phyloP scores from a whole-genome alignment of 192 early-diverging fungal genomes.

The Mortierella antarctica region DNA sequence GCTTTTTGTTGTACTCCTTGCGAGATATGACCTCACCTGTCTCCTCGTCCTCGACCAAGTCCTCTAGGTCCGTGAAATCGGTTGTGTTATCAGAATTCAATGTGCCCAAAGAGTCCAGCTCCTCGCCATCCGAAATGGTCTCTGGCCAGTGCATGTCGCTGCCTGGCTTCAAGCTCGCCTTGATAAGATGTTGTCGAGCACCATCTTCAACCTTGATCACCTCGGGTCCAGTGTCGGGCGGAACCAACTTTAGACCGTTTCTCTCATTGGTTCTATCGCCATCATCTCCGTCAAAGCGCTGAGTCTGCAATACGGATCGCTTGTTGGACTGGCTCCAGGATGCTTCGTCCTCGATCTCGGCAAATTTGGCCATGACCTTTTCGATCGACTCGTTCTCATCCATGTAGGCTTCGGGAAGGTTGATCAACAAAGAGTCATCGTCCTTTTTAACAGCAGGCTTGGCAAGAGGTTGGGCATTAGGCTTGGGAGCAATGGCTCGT shows the following conservation, averaged over 20 bases:
- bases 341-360: slow-evolving; percentile 42
- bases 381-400: slow-evolving; percentile 62
- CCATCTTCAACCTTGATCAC: slow-evolving; percentile 12
- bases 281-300: background rate
- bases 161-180: background rate
- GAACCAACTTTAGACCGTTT: slow-evolving; percentile 1
- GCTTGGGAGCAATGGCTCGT: background rate
- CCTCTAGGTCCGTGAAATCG: slow-evolving; percentile 25
- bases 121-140: slow-evolving; percentile 19
- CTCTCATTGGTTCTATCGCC: background rate
- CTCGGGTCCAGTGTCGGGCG: background rate
- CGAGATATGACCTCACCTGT: slow-evolving; percentile 24
- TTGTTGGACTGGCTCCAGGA: background rate
- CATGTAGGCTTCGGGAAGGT: slow-evolving; percentile 56
- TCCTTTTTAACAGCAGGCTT: background rate
- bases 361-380: slow-evolving; percentile 58
- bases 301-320: too few species aligned
- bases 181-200: slow-evolving; percentile 5
- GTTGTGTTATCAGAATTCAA: slow-evolving; percentile 14
- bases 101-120: slow-evolving; percentile 24
- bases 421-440: slow-evolving; percentile 23
- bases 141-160: slow-evolving; percentile 20
- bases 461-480: background rate
- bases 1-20: slow-evolving; percentile 12
- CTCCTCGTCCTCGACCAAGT: slow-evolving; percentile 37